phyloP scores from a whole-genome alignment of 257 asterid genomes.

The Ilex aquifolium region DNA sequence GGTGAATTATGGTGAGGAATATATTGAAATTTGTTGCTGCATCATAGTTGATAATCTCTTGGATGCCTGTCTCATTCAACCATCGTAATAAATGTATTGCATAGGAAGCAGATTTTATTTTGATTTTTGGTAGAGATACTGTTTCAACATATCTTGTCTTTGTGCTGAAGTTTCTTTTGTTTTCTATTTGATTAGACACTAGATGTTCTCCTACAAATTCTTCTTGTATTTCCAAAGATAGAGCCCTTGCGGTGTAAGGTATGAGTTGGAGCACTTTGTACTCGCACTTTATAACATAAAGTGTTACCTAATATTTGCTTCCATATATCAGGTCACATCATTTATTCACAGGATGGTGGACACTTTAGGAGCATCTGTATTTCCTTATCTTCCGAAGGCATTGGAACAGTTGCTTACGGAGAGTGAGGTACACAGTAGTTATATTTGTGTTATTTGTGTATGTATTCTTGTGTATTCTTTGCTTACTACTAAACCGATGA shows the following conservation, averaged over 20 bases:
- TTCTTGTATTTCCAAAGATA: constrained; percentile 71
- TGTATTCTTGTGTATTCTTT: no score
- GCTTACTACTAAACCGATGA: no score
- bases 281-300: background rate
- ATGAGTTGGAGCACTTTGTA: constrained; percentile 18
- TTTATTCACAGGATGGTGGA: constrained; percentile 98
- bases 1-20: no score
- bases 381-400: constrained; percentile 89
- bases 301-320: constrained; percentile 15
- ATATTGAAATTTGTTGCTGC: no score
- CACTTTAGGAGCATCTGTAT: constrained; percentile 73
- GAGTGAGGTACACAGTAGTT: constrained; percentile 63
- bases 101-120: no score
- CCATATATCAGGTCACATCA: constrained; percentile 63
- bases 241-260: constrained; percentile 84
- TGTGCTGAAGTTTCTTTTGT: background rate
- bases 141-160: background rate
- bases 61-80: no score
- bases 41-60: no score
- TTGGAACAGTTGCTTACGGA: constrained; percentile 80
- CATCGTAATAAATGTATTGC: no score
- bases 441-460: constrained; percentile 7
- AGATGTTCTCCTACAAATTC: constrained; percentile 71
- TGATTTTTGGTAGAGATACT: no score
- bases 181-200: constrained; percentile 30